Conservation (phyloP, 768 basidiomycete genomes). For the Amanita thiersii region DNA sequence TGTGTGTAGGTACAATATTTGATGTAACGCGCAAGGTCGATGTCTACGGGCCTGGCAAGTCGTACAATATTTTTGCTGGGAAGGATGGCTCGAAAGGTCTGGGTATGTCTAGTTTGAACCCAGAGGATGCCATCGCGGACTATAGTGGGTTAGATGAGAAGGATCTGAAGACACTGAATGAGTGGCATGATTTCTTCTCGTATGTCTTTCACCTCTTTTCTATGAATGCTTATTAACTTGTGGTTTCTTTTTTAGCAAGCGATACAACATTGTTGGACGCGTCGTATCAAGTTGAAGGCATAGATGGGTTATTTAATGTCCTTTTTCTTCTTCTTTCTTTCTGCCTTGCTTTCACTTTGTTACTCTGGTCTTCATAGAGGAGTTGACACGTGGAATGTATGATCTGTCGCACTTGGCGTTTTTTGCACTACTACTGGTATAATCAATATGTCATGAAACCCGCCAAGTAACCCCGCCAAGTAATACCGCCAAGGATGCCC, state of each 20-base stretch:
- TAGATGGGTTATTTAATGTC: too few species aligned
- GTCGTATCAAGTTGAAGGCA: too few species aligned
- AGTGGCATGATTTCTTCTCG: conserved; percentile 86
- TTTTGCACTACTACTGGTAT: too few species aligned
- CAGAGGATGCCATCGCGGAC: conserved; percentile 82
- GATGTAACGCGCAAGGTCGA: conserved; percentile 83
- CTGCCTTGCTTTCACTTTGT: too few species aligned
- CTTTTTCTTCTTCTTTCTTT: too few species aligned
- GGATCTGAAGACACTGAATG: conserved; percentile 74
- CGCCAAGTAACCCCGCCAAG: too few species aligned
- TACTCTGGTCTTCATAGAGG: too few species aligned
- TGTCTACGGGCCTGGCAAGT: conserved; percentile 78
- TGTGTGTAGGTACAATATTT: conserved; percentile 69
- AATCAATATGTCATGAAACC: too few species aligned
- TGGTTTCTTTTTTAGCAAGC: conserved; percentile 42
- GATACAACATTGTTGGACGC: conserved; percentile 82
- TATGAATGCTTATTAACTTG: not conserved
- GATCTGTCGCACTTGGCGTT: too few species aligned
- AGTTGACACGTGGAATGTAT: too few species aligned
- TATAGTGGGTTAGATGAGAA: conserved; percentile 67
- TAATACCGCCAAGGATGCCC: too few species aligned
- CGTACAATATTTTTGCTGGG: conserved; percentile 85
- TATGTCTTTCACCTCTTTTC: conserved; percentile 32
- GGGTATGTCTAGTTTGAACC: conserved; percentile 82
- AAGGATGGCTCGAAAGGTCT: conserved; percentile 89